Evolutionary conservation across 495 filamentous ascomycete species (phyloP).

Genomic region (Daldinia vernicosa): DNA sequence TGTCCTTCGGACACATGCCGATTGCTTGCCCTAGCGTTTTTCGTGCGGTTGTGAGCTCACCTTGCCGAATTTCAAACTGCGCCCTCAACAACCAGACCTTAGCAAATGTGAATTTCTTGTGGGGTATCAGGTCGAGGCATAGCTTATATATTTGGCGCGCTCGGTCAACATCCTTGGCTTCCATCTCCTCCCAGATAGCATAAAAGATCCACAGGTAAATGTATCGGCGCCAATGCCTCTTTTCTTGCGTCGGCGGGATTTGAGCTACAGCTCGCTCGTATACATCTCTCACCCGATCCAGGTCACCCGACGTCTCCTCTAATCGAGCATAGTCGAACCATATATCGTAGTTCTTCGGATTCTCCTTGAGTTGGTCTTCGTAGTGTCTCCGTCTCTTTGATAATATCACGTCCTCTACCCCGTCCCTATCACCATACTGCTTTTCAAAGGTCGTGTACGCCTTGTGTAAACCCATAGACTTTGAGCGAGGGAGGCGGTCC

Average conservation of each 20-base stretch:
- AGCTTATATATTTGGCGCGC: conserved; percentile 91
- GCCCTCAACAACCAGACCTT: conserved; percentile 96
- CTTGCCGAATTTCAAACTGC: conserved; percentile 91
- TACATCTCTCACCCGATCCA: conserved; percentile 84
- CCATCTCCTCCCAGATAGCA: conserved; percentile 91
- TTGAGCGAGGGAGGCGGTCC: conserved; percentile 87
- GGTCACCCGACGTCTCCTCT: conserved; percentile 83
- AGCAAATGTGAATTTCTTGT: conserved; percentile 97
- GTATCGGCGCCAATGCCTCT: conserved; percentile 95
- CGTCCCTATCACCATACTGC: conserved; percentile 92
- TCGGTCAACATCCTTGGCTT: conserved; percentile 78
- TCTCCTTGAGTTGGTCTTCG: conserved; percentile 91
- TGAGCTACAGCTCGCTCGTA: conserved; percentile 98
- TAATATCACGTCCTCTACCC: conserved; percentile 93
- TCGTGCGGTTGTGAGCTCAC: conserved; percentile 77
- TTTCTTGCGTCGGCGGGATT: conserved; percentile 93
- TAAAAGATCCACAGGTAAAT: conserved; percentile 99
- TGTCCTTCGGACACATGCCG: conserved; percentile 95
- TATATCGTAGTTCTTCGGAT: conserved; percentile 90
- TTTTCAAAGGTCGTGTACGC: conserved; percentile 98
- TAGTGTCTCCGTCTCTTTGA: conserved; percentile 95
- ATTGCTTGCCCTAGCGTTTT: conserved; percentile 90
- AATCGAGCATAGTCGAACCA: conserved; percentile 97
- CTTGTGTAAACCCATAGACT: conserved; percentile 85
- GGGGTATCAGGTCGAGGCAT: conserved; percentile 86